phyloP scores from a whole-genome alignment of 2,329 filamentous ascomycete species.

The Fusarium tricinctum region DNA sequence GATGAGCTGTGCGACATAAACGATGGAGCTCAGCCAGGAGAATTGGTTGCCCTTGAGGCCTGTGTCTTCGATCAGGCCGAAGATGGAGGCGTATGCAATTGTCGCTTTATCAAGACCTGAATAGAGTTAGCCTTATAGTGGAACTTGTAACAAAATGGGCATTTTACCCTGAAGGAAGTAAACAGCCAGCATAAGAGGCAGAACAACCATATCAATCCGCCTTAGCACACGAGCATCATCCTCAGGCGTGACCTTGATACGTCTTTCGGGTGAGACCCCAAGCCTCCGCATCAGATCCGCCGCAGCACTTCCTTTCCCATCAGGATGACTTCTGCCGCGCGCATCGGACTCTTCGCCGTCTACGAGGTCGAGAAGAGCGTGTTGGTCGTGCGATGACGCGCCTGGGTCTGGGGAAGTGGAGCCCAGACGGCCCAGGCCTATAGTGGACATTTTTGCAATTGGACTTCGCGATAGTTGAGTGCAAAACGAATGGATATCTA shows the following conservation, averaged over 20 bases:
- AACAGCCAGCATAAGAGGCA: conserved; percentile 42
- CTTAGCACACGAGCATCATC: conserved; percentile 41
- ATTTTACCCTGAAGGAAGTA: conserved; percentile 38
- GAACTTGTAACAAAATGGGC: rapidly evolving
- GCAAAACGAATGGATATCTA: not conserved
- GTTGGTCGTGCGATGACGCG: conserved; percentile 28
- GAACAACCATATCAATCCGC: conserved; percentile 36
- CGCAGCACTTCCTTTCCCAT: not conserved
- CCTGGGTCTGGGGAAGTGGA: conserved; percentile 23
- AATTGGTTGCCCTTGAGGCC: conserved; percentile 67
- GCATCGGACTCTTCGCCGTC: conserved; percentile 16
- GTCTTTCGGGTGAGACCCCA: conserved; percentile 30
- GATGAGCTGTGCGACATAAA: conserved; percentile 54
- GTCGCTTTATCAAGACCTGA: conserved; percentile 50
- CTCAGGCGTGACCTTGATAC: conserved; percentile 40
- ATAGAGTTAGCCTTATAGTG: rapidly evolving
- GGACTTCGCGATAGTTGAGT: not conserved
- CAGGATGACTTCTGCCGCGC: not conserved
- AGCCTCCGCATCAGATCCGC: conserved; percentile 29
- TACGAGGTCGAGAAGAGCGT: conserved; percentile 23
- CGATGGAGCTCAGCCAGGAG: conserved; percentile 70
- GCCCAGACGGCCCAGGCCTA: not conserved
- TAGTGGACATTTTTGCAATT: not conserved
- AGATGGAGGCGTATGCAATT: conserved; percentile 74
- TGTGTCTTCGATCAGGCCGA: conserved; percentile 69